These are phyloP conservation scores for Termitomyces sp. DNA, from an alignment of 768 basidiomycete species.

Conservation along the genomic window DNA sequence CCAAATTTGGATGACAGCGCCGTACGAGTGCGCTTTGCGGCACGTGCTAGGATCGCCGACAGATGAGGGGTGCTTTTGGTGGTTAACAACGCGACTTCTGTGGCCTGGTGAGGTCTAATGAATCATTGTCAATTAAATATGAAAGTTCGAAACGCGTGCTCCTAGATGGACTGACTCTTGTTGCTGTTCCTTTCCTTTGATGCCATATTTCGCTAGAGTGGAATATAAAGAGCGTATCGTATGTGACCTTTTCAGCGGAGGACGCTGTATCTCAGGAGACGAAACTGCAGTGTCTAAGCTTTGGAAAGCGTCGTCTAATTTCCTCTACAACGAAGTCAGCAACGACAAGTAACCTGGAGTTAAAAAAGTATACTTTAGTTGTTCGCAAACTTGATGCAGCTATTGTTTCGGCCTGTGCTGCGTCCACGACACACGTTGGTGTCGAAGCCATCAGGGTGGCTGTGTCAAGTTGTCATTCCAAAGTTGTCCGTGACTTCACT, in stretches of 20 bases:
- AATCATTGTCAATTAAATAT: neutral
- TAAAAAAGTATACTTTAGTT: slow-evolving; percentile 12
- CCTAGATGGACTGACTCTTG: slow-evolving; percentile 17
- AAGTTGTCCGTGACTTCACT: too few relatives aligned
- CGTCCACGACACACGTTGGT: neutral
- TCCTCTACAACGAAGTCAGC: slow-evolving; percentile 42
- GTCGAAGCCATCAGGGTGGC: neutral
- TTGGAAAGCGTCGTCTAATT: slow-evolving; percentile 78
- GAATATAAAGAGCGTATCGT: slow-evolving; percentile 65
- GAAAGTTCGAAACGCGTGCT: slow-evolving; percentile 3
- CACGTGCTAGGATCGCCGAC: slow-evolving; percentile 64
- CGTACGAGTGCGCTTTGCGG: slow-evolving; percentile 51
- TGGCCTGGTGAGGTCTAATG: neutral
- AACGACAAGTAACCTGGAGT: neutral
- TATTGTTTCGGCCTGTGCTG: neutral
- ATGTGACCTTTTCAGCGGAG: slow-evolving; percentile 49
- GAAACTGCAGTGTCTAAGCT: slow-evolving; percentile 61
- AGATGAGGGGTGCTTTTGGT: slow-evolving; percentile 66
- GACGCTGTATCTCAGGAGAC: slow-evolving; percentile 26
- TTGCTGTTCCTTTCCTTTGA: slow-evolving; percentile 45
- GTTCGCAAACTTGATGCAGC: slow-evolving; percentile 4
- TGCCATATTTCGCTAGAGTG: slow-evolving; percentile 73
- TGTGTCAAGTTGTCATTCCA: neutral
- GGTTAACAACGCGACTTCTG: slow-evolving; percentile 17
- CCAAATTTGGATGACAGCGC: slow-evolving; percentile 41